Percentiles rank a stretch among this genome's conserved stretches.
Evolutionary conservation across 2,329 filamentous ascomycete genomes (phyloP).

Genomic region (Alternaria gansuensis): DNA sequence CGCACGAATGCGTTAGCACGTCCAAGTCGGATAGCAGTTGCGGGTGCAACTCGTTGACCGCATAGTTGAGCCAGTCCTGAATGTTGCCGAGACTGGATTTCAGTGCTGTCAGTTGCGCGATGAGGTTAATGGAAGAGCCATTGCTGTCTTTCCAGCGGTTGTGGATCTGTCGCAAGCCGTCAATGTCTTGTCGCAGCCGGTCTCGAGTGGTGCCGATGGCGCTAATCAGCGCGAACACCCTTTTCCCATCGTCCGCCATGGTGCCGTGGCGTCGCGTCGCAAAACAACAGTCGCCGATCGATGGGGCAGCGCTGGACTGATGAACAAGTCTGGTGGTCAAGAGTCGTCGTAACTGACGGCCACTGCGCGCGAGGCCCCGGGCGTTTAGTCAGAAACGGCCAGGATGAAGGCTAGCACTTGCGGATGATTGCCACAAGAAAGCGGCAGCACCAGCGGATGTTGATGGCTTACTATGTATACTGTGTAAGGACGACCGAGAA

Average conservation of each 20-base stretch:
- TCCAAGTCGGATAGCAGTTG: slow-evolving; percentile 49
- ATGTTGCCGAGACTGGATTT: slow-evolving; percentile 48
- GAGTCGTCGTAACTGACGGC: slow-evolving; percentile 11
- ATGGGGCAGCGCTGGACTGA: slow-evolving; percentile 13
- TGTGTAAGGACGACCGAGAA: slow-evolving; percentile 9
- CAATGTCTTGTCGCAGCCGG: slow-evolving; percentile 44
- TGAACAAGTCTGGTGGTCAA: slow-evolving; percentile 9
- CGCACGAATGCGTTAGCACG: slow-evolving; percentile 46
- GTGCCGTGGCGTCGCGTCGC: slow-evolving; percentile 34
- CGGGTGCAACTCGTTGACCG: slow-evolving; percentile 46
- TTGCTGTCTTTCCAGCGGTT: slow-evolving; percentile 46
- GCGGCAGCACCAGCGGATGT: slow-evolving; percentile 12
- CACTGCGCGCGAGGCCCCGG: slow-evolving; percentile 12
- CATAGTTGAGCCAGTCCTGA: slow-evolving; percentile 49
- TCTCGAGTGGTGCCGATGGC: slow-evolving; percentile 43
- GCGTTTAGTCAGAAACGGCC: slow-evolving; percentile 7
- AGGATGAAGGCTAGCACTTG: slow-evolving; percentile 26
- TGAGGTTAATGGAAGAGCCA: slow-evolving; percentile 47
- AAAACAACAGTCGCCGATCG: slow-evolving; percentile 10
- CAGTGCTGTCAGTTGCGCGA: slow-evolving; percentile 48
- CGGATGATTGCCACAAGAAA: slow-evolving; percentile 13
- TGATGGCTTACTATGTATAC: slow-evolving; percentile 4
- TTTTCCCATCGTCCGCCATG: slow-evolving; percentile 41
- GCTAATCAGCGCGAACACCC: slow-evolving; percentile 40
- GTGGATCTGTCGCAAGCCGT: slow-evolving; percentile 48